Evolutionary conservation across 352 stramenopile genomes (phyloP).

Genomic region (Phytophthora multivora): DNA sequence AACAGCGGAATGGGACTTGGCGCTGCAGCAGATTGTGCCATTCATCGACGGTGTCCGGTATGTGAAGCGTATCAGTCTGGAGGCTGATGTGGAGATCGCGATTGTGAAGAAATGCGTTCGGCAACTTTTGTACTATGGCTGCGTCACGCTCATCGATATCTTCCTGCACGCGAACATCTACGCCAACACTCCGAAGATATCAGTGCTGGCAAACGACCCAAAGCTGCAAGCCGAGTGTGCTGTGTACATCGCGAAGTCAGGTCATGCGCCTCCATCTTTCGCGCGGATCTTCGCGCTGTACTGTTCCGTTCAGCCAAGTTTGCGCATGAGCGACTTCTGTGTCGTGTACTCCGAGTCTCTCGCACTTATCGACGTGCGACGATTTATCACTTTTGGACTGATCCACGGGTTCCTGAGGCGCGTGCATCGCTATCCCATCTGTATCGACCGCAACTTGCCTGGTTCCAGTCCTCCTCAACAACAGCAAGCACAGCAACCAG

Average conservation of each 20-base stretch:
- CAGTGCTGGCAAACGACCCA: constrained; percentile 54
- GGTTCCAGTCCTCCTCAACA: constrained; percentile 29
- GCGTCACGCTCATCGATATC: constrained; percentile 90
- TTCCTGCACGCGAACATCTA: constrained; percentile 93
- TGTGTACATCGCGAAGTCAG: constrained; percentile 80
- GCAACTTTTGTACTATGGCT: constrained; percentile 90
- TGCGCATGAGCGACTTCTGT: constrained; percentile 85
- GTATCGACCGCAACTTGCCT: constrained; percentile 48
- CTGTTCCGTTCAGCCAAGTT: constrained; percentile 82
- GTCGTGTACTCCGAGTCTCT: constrained; percentile 79
- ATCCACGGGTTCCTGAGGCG: constrained; percentile 86
- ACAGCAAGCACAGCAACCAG: constrained; percentile 33
- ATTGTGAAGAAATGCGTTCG: constrained; percentile 90
- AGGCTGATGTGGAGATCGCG: constrained; percentile 86
- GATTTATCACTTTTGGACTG: constrained; percentile 89
- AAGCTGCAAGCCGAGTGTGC: constrained; percentile 79
- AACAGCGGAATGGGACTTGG: constrained; percentile 86
- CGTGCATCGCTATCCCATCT: constrained; percentile 86
- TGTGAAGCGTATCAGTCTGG: constrained; percentile 89
- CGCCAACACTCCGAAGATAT: constrained; percentile 68
- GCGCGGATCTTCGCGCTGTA: constrained; percentile 87
- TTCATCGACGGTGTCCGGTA: constrained; percentile 92
- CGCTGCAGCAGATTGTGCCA: constrained; percentile 88
- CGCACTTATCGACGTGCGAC: constrained; percentile 70
- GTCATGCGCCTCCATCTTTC: constrained; percentile 59